Evolutionary conservation across 2,329 filamentous ascomycete species (phyloP).

Genomic region (Talaromyces sp.): DNA sequence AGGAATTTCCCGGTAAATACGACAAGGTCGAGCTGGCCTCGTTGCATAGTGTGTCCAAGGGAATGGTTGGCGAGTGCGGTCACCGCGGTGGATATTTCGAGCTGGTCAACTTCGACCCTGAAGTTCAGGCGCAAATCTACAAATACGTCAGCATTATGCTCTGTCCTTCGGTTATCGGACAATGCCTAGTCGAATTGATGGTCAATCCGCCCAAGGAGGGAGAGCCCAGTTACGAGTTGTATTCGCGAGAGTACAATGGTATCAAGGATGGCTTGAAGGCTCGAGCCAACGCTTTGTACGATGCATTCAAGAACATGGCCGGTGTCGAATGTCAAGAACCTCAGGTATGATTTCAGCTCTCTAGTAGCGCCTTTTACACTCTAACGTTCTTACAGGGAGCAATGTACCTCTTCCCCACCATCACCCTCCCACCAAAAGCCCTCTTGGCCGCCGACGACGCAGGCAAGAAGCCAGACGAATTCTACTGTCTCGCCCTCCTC

Average conservation of each 20-base stretch:
- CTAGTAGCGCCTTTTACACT: background rate
- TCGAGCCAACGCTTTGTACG: conserved; percentile 79
- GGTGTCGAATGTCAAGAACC: conserved; percentile 86
- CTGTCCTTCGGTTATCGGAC: conserved; percentile 89
- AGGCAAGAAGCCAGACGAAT: conserved; percentile 77
- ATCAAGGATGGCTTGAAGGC: conserved; percentile 76
- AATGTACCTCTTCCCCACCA: conserved; percentile 99
- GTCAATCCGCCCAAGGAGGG: conserved; percentile 87
- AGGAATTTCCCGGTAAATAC: conserved; percentile 68
- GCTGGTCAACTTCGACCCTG: conserved; percentile 78
- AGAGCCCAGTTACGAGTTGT: conserved; percentile 77
- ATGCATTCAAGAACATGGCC: conserved; percentile 92
- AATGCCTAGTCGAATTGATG: conserved; percentile 97
- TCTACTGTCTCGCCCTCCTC: conserved; percentile 86
- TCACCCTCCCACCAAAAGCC: conserved; percentile 73
- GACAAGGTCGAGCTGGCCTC: conserved; percentile 84
- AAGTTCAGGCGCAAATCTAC: conserved; percentile 91
- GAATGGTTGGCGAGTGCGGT: conserved; percentile 97
- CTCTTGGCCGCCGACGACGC: conserved; percentile 70
- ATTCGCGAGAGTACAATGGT: conserved; percentile 76
- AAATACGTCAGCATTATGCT: conserved; percentile 98
- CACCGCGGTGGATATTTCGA: conserved; percentile 98
- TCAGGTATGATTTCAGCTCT: conserved; percentile 47
- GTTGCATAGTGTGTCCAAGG: conserved; percentile 91
- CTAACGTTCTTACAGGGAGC: conserved; percentile 58